phyloP scores from a whole-genome alignment of 2,329 filamentous ascomycete species.

The Fusarium sterilihyphosum region DNA sequence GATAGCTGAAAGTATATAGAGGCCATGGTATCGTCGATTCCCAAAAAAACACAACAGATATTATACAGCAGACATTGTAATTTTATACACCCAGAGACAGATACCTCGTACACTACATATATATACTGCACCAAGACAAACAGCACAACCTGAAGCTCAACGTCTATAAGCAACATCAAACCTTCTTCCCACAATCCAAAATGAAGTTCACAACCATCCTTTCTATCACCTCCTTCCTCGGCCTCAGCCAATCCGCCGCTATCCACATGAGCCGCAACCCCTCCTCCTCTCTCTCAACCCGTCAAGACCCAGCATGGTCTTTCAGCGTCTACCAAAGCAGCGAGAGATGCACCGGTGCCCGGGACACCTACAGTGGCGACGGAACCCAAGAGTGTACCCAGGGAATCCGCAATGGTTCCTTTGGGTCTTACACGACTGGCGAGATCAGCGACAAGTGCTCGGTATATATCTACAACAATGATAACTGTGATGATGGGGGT shows the following conservation, averaged over 20 bases:
- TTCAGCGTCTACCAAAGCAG: background rate
- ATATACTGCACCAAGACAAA: too few species aligned
- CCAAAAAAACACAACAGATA: too few species aligned
- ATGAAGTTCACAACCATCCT: background rate
- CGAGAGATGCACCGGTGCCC: background rate
- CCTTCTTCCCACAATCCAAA: too few species aligned
- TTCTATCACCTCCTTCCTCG: background rate
- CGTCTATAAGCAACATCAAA: too few species aligned
- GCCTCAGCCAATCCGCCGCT: background rate
- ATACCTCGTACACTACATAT: too few species aligned
- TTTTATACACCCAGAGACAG: too few species aligned
- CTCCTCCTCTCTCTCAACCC: background rate
- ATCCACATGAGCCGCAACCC: background rate
- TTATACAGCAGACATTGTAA: too few species aligned
- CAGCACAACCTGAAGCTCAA: too few species aligned
- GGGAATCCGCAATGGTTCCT: background rate
- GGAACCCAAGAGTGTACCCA: background rate
- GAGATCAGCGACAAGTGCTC: background rate
- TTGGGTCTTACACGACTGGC: rapidly evolving
- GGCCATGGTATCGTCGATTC: too few species aligned
- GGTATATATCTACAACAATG: background rate
- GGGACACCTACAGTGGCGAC: background rate
- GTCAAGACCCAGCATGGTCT: background rate
- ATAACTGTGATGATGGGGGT: background rate
- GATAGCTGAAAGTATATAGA: too few species aligned